Evolutionary conservation across 495 filamentous ascomycete species (phyloP), one percentile per base, ranked within the genome.

Genomic region (Parathielavia appendiculata): DNA sequence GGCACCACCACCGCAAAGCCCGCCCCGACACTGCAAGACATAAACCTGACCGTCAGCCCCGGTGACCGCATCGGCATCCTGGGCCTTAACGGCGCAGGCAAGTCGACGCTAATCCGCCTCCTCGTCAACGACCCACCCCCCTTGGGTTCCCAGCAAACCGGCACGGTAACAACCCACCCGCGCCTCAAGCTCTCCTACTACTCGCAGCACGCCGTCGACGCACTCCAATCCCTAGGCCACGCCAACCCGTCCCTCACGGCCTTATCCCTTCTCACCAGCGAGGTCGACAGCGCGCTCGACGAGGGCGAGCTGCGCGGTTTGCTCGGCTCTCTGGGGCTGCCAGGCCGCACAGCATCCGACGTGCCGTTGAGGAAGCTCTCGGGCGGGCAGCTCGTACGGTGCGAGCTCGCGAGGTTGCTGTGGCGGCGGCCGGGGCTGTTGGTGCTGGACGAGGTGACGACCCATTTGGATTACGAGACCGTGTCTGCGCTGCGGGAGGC

Each of bases 401-500:
- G 88, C n/a, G 83, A 87, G 35, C 72, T 93, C 43, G 88, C 88
- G 12, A 72, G 81, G 50, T 69, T 91, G 4, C 66, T 91, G 38
- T 86, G 84, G 81, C 74, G 71, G 40, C 73, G 77, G 12, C 89
- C 89, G 46, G 88, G 90, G 30, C 75, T 88, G 23, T 79, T 95
- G 22, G 79, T 95, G 14, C 80, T 95, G 10, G 89, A 95, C 65
- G 89, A 95, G 68, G 84, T 87, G 17, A 92, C 87, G 11, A 95
- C 89, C n/a, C 89, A 92, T 73, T 72, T 95, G 38, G 89, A 95
- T 62, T 86, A 84, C 62, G 77, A 91, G 68, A 89, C 86, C 4
- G 87, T 92, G 32, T 78, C 76, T 8, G 87, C 86, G 5, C 74
- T 95, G 41, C 77, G 82, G 4, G 76, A 79, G 36, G 87, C 84